phyloP scores from a whole-genome alignment of 352 stramenopile species.

The Phytophthora cryptogea region DNA sequence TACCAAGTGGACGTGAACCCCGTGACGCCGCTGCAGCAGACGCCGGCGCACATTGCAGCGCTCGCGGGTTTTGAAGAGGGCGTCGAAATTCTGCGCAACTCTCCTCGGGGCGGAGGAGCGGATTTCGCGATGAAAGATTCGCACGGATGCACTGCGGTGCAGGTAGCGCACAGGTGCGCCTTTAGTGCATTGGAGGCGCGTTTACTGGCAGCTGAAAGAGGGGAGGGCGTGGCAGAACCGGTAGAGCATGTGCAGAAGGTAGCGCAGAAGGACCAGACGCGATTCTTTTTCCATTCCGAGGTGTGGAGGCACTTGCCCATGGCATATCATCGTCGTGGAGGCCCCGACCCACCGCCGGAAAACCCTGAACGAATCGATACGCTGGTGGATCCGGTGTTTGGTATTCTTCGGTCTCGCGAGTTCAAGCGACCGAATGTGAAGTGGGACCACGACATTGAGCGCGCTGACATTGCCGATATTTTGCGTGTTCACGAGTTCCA shows the following conservation, averaged over 20 bases:
- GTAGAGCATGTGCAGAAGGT: slow-evolving; percentile 2
- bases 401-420: slow-evolving; percentile 71
- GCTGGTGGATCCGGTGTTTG: slow-evolving; percentile 74
- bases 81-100: slow-evolving; percentile 52
- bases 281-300: slow-evolving; percentile 81
- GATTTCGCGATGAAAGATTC: slow-evolving; percentile 47
- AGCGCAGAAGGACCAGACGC: slow-evolving; percentile 32
- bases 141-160: slow-evolving; percentile 51
- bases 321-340: slow-evolving; percentile 62
- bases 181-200: slow-evolving; percentile 41
- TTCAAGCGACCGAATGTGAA: slow-evolving; percentile 63
- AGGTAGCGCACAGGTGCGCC: slow-evolving; percentile 48
- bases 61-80: slow-evolving; percentile 47
- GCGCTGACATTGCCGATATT: slow-evolving; percentile 85
- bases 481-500: slow-evolving; percentile 90
- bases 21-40: slow-evolving; percentile 57
- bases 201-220: slow-evolving; percentile 27
- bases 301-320: slow-evolving; percentile 81
- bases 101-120: slow-evolving; percentile 18
- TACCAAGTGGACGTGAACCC: slow-evolving; percentile 54
- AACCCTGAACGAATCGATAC: slow-evolving; percentile 90
- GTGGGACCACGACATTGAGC: slow-evolving; percentile 71
- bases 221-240: background rate
- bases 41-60: slow-evolving; percentile 70
- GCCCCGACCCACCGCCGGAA: slow-evolving; percentile 84